Evolutionary conservation across 2,329 filamentous ascomycete species (phyloP).

Genomic region (Scedosporium apiospermum): DNA sequence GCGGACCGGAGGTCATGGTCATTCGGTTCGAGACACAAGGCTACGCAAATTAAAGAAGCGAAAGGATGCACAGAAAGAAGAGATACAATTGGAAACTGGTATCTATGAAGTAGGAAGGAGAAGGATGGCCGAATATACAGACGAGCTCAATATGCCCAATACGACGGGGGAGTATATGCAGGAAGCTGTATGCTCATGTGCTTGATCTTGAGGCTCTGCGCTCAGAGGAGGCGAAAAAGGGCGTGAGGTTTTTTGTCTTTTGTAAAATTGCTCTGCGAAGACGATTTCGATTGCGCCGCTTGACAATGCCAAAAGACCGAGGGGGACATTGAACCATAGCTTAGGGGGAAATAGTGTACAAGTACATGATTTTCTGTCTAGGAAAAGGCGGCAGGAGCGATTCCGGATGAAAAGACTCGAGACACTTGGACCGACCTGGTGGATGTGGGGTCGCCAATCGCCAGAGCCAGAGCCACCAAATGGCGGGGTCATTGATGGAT

Average conservation of each 20-base stretch:
- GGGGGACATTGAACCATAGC: too few species aligned
- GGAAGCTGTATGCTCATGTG: background rate
- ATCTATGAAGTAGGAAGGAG: background rate
- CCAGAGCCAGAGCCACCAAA: background rate
- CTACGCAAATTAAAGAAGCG: background rate
- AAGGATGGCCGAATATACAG: background rate
- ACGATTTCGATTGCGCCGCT: background rate
- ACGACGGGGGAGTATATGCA: background rate
- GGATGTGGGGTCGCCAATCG: background rate
- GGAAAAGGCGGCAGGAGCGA: background rate
- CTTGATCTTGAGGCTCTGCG: background rate
- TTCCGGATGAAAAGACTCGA: background rate
- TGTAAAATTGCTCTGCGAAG: background rate
- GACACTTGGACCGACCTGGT: background rate
- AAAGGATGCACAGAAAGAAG: background rate
- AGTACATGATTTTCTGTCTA: background rate
- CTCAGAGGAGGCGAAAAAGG: background rate
- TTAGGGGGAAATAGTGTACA: background rate
- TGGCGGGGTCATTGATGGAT: background rate
- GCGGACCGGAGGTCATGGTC: constrained; percentile 22
- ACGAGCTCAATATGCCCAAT: background rate
- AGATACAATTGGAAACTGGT: background rate
- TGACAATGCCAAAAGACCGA: background rate
- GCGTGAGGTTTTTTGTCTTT: background rate
- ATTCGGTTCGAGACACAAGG: background rate